phyloP scores from a whole-genome alignment of 2,329 filamentous ascomycete species.

The Fusarium miscanthi region DNA sequence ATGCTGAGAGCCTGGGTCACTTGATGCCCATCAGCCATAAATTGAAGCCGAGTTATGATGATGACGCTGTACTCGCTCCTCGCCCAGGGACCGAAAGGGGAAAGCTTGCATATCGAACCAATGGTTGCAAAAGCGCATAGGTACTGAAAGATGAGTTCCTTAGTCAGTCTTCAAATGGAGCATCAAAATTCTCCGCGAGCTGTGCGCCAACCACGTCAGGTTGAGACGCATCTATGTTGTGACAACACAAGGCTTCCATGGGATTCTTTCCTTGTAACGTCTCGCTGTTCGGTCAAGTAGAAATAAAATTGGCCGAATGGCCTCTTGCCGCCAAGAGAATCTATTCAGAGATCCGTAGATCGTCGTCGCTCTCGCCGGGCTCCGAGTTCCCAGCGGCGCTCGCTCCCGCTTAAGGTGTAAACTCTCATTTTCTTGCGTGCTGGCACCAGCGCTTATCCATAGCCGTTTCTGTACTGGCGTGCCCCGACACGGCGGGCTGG shows the following conservation, averaged over 20 bases:
- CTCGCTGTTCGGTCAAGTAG: constrained; percentile 2
- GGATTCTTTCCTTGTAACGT: not conserved
- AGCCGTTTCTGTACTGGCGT: constrained; percentile 31
- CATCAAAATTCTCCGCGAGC: not conserved
- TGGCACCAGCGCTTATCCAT: not conserved
- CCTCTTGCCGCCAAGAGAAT: constrained; percentile 16
- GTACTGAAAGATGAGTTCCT: not conserved
- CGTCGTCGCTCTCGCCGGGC: constrained; percentile 27
- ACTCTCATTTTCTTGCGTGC: constrained; percentile 1
- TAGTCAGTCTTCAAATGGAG: not conserved
- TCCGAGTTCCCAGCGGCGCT: constrained; percentile 24
- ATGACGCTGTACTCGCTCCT: not conserved
- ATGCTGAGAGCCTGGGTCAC: not conserved
- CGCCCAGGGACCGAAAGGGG: not conserved
- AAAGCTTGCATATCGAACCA: not conserved
- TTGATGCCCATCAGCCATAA: constrained; percentile 9
- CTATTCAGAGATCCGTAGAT: not conserved
- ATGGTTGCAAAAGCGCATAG: not conserved
- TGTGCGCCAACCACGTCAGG: not conserved
- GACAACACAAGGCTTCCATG: not conserved
- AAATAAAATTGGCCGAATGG: constrained; percentile 13
- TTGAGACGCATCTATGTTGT: not conserved
- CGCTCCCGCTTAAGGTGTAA: constrained; percentile 6
- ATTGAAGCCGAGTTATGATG: not conserved
- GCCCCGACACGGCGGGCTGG: constrained; percentile 8